Evolutionary conservation across 148 eudicot genomes (phyloP).

Genomic region (Rheum nobile): DNA sequence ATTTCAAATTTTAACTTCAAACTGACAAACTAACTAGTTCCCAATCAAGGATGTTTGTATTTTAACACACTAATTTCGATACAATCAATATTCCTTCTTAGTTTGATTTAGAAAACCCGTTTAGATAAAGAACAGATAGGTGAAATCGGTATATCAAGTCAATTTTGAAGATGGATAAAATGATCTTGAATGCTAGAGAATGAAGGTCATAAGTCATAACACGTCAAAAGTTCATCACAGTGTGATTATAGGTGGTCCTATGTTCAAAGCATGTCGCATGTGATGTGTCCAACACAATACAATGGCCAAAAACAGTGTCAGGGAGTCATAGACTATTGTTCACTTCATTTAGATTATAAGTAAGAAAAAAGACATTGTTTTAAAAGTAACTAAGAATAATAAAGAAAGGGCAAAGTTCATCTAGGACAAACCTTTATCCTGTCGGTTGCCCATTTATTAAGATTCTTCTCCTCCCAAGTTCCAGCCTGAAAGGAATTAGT

Average conservation of each 20-base stretch:
- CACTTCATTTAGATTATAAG: background rate
- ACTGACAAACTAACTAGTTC: background rate
- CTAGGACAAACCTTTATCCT: slow-evolving; percentile 69
- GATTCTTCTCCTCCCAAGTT: slow-evolving; percentile 97
- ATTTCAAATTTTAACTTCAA: too few relatives aligned
- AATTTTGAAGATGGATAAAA: background rate
- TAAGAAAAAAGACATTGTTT: background rate
- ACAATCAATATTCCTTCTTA: background rate
- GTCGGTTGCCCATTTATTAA: slow-evolving; percentile 76
- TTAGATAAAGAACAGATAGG: background rate
- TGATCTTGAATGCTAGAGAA: background rate
- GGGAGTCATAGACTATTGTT: background rate
- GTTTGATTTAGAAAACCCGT: background rate
- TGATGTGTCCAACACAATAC: background rate
- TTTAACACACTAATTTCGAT: background rate
- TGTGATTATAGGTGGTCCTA: background rate
- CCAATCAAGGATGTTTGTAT: background rate
- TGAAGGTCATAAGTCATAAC: background rate
- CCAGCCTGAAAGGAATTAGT: slow-evolving; percentile 55
- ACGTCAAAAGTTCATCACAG: background rate
- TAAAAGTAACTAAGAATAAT: background rate
- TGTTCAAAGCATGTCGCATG: background rate
- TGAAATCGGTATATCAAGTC: background rate
- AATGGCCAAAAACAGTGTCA: background rate
- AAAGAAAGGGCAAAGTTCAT: background rate